Evolutionary conservation across 495 filamentous ascomycete genomes (phyloP), one percentile per base, ranked within the genome.

Genomic region (Annulohypoxylon maeteangense): DNA sequence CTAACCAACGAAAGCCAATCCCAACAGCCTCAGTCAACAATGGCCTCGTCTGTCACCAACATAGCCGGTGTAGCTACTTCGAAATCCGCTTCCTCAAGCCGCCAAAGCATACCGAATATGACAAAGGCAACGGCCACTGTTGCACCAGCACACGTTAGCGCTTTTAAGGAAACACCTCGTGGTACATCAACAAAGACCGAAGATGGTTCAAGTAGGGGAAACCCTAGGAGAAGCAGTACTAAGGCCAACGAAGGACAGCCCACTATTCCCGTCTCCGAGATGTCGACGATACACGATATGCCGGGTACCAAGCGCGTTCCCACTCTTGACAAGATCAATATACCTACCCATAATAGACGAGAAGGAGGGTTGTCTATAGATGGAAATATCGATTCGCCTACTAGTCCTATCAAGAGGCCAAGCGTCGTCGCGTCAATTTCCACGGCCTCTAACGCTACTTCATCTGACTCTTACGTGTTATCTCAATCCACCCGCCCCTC

Each of bases 81-180:
- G 1, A 90, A 88, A 65, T 86, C 87, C 0, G 74, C 83, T 1
- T 76, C 85, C 0, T 78, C 85, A 1, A 87, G 83, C 14, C 78
- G 60, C 8, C 81, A 81, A 55, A 80, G 72, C 74, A 80, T 86
- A 12, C 76, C 88, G 10, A 84, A 83, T 36, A 86, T 85, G 70
- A 78, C 80, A 22, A 83, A 80, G 31, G 71, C 80, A 62, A 74
- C 78, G 45, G 74, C 78, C 29, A 74, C 74, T 18, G 75, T 90
- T 38, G 87, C 85, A 10, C 85, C 90, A 25, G 74, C 89, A 14
- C 85, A 88, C 71, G 84, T 87, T 23, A 89, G 80, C 69, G 87
- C 84, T 18, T 78, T 87, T 44, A 86, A 82, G 74, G 86, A 88
- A 34, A 69, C 69, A 5, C 50, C 80, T 10, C 81, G 79, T 18